phyloP scores from a whole-genome alignment of 495 filamentous ascomycete genomes.

The Penicillium taxi region DNA sequence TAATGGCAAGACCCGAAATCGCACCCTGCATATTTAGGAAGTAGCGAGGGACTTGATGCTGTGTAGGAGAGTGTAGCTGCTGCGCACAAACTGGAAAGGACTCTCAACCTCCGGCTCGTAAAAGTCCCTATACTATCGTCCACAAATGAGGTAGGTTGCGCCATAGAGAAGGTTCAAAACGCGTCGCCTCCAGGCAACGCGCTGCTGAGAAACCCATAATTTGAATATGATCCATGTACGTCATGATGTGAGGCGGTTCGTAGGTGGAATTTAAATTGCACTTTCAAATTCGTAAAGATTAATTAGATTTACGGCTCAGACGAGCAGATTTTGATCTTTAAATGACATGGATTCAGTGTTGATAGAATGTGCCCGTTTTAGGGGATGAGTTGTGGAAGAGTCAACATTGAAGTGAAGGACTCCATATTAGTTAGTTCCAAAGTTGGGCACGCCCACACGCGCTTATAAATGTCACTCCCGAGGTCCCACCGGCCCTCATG shows the following conservation, averaged over 20 bases:
- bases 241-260: constrained; percentile 16
- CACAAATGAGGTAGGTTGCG: too few relatives aligned
- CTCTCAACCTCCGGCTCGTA: not conserved
- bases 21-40: constrained; percentile 14
- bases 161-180: too few relatives aligned
- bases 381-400: too few relatives aligned
- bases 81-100: too few relatives aligned
- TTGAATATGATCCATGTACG: constrained; percentile 25
- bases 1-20: constrained; percentile 1
- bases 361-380: too few relatives aligned
- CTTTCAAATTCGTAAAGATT: constrained; percentile 8
- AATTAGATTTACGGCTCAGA: too few relatives aligned
- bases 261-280: constrained; percentile 17
- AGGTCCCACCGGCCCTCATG: constrained; percentile 15
- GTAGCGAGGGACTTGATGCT: constrained; percentile 7
- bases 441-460: not conserved
- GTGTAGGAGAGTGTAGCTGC: constrained; percentile 2
- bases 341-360: too few relatives aligned
- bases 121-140: not conserved
- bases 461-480: constrained; percentile 2
- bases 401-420: not conserved
- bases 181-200: constrained; percentile 11
- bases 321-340: too few relatives aligned
- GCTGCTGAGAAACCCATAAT: constrained; percentile 11
- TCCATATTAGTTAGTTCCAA: too few relatives aligned